Evolutionary conservation across 179 eudicot species (phyloP).

Genomic region (Camellia oleifera): DNA sequence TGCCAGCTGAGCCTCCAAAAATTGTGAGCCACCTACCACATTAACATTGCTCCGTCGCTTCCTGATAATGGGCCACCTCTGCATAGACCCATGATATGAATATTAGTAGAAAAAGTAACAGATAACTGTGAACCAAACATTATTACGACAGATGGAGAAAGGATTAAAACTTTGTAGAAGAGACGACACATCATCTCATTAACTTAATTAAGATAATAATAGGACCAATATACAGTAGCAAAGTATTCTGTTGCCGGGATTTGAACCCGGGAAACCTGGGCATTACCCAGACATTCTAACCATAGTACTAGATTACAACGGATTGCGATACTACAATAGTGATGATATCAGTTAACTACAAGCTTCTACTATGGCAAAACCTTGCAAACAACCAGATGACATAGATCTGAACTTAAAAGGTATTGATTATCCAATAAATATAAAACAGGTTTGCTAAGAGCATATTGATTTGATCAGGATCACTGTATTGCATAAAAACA

Average conservation of each 20-base stretch:
- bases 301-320: slow-evolving; percentile 48
- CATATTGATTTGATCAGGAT: not conserved
- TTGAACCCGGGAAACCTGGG: slow-evolving; percentile 58
- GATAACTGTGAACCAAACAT: not conserved
- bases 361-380: not conserved
- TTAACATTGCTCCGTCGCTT: slow-evolving; percentile 40
- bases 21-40: slow-evolving; percentile 35
- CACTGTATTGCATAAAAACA: not conserved
- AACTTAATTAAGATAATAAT: not conserved
- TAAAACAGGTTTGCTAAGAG: not conserved
- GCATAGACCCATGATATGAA: slow-evolving; percentile 26
- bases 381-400: not conserved
- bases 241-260: slow-evolving; percentile 42
- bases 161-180: not conserved
- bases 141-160: not conserved
- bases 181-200: not conserved
- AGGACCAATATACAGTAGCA: not conserved
- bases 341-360: not conserved
- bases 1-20: slow-evolving; percentile 55
- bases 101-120: slow-evolving; percentile 10
- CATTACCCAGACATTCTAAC: slow-evolving; percentile 44
- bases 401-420: not conserved
- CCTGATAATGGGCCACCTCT: slow-evolving; percentile 76
- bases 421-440: not conserved
- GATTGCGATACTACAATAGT: slow-evolving; percentile 17